Evolutionary conservation across 2,329 filamentous ascomycete species (phyloP), one percentile per base, ranked within the genome.

Genomic region (Chrysoporthe puriensis): DNA sequence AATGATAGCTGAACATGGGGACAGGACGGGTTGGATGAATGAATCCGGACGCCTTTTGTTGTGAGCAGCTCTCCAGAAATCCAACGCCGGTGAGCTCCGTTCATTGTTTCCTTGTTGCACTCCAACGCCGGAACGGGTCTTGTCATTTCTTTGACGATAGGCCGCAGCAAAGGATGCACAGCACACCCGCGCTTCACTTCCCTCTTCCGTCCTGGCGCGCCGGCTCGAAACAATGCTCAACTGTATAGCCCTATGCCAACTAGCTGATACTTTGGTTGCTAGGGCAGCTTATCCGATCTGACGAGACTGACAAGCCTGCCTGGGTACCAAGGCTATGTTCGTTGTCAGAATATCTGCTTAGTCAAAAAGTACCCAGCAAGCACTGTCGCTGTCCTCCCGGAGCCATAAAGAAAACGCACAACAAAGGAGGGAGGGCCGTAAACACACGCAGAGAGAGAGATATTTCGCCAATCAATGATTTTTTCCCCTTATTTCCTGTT

Each of bases 61-160:
- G 43, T n/a, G 11, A 13, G 4, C 18, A 50, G 7, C 13, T 34
- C 11, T 21, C 18, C 36, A 48, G 11, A 46, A 36, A 32, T 48
- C 50, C 43, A 46, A 34, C 50, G 32, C 57, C 18, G 32, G 58
- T 42, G 43, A 32, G 43, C 50, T 34, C 50, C 64, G 58, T 54
- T 67, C 57, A 6, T 9, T 40, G 9, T 40, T 40, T 62, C 43
- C 43, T 63, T 62, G 36, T 54, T 8, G 40, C 13, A 43, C 42
- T 26, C 57, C 50, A 43, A 43, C 60, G 43, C 67, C 67, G 67
- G 67, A 69, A 69, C 5, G 14, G 67, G 62, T 48, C 14, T 34
- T 16, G 16, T 40, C 32, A 14, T 65, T 40, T 65, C 36, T 56
- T 62, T 62, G 67, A 67, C 61, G 64, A 67, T 46, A 32, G 43